A percentile compares a stretch with the other conserved stretches of the same genome.
Evolutionary conservation across 148 eudicot species (phyloP).

Genomic region (Fagopyrum tataricum): DNA sequence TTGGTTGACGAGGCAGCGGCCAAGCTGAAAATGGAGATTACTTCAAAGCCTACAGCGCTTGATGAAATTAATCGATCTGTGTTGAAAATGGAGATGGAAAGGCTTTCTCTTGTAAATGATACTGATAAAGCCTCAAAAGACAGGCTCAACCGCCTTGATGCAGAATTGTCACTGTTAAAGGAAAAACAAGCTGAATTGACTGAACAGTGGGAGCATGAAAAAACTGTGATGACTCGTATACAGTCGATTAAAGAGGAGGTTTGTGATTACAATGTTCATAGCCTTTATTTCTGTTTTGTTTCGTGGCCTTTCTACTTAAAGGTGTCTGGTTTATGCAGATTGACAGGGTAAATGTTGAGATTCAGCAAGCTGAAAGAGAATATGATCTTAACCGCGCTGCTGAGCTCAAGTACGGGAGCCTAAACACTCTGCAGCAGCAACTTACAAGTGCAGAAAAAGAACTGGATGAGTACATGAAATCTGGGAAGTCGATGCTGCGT

Average conservation of each 20-base stretch:
- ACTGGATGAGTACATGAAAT: conserved; percentile 68
- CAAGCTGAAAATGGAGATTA: conserved; percentile 95
- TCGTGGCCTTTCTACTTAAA: not conserved
- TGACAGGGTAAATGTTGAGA: conserved; percentile 94
- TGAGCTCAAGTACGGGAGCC: conserved; percentile 92
- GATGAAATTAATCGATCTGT: conserved; percentile 95
- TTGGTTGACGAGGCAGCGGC: conserved; percentile 99
- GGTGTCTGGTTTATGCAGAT: conserved; percentile 38
- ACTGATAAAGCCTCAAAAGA: conserved; percentile 93
- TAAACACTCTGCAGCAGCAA: conserved; percentile 82
- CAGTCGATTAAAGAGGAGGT: conserved; percentile 99
- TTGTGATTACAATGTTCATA: not conserved
- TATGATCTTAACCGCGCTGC: conserved; percentile 96
- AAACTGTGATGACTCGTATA: conserved; percentile 76
- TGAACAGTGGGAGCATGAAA: conserved; percentile 98
- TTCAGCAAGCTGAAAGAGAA: conserved; percentile 92
- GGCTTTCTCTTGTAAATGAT: conserved; percentile 80
- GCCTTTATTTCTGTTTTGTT: not conserved
- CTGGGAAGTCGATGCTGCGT: conserved; percentile 94
- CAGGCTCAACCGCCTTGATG: conserved; percentile 78
- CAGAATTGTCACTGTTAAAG: conserved; percentile 68
- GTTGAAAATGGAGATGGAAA: conserved; percentile 93
- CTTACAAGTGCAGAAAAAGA: conserved; percentile 81
- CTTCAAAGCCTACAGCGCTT: conserved; percentile 93
- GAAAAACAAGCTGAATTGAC: conserved; percentile 66